Conservation (phyloP, 495 filamentous ascomycete species). For the Neurospora tetraspora region DNA sequence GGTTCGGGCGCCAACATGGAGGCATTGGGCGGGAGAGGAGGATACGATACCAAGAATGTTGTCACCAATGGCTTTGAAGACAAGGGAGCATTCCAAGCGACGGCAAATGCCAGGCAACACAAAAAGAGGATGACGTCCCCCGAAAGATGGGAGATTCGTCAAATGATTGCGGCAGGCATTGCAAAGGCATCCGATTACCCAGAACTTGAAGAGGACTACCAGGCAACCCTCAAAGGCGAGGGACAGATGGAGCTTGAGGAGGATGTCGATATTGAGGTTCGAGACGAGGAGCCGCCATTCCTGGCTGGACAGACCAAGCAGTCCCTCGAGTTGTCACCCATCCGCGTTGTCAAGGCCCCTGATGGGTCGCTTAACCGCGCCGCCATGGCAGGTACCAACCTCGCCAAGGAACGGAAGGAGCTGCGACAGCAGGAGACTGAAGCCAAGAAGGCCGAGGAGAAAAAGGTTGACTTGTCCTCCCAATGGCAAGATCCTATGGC, state of each 20-base stretch:
- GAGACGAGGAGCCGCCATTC: slow-evolving; percentile 95
- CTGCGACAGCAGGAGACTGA: slow-evolving; percentile 80
- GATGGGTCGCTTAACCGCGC: slow-evolving; percentile 93
- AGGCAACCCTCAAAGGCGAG: slow-evolving; percentile 75
- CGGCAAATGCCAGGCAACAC: slow-evolving; percentile 34
- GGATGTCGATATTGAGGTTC: slow-evolving; percentile 93
- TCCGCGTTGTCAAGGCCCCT: slow-evolving; percentile 92
- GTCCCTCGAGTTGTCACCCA: slow-evolving; percentile 86
- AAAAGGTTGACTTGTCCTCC: slow-evolving; percentile 73
- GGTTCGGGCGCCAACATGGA: slow-evolving; percentile 91
- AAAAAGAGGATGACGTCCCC: slow-evolving; percentile 93
- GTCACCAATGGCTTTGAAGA: not conserved
- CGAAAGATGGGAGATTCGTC: slow-evolving; percentile 94
- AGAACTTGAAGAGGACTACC: slow-evolving; percentile 89
- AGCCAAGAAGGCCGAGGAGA: slow-evolving; percentile 67
- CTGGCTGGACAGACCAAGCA: slow-evolving; percentile 93
- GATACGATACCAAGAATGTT: slow-evolving; percentile 7
- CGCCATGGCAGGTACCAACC: slow-evolving; percentile 79
- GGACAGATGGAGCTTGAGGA: slow-evolving; percentile 90
- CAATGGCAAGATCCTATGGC: slow-evolving; percentile 98
- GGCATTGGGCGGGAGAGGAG: slow-evolving; percentile 49
- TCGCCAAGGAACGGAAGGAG: slow-evolving; percentile 89
- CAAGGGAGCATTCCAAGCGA: slow-evolving; percentile 21
- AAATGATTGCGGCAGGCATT: slow-evolving; percentile 89
- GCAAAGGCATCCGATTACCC: slow-evolving; percentile 87